phyloP scores from a whole-genome alignment of 371 early-diverging fungal species.

The Globomyces sp. region DNA sequence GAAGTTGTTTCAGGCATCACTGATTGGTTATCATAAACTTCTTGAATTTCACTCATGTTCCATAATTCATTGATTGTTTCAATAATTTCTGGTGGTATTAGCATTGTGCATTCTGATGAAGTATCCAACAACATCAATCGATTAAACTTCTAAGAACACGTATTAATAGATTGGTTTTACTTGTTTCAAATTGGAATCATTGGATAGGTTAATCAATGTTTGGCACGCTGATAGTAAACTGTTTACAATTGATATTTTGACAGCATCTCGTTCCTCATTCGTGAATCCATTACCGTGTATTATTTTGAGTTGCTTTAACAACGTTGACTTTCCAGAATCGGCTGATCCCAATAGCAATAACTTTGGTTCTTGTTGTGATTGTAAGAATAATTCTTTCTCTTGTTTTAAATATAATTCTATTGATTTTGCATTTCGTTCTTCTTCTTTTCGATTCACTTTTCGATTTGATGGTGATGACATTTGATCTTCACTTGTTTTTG shows the following conservation, averaged over 20 bases:
- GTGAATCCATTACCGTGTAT: constrained; percentile 34
- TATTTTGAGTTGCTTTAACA: constrained; percentile 37
- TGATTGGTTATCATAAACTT: no score
- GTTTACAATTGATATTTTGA: neutral
- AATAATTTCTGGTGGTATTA: no score
- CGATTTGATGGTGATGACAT: neutral
- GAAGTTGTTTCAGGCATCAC: no score
- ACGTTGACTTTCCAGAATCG: constrained; percentile 36
- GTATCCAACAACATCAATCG: no score
- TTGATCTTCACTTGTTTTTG: neutral
- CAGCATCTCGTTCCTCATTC: neutral
- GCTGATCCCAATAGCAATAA: constrained; percentile 34
- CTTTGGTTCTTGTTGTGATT: constrained; percentile 23
- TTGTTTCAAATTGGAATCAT: no score
- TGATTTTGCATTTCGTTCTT: neutral
- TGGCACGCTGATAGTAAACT: no score
- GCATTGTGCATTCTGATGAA: no score
- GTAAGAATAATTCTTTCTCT: neutral
- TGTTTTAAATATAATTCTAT: constrained; percentile 9
- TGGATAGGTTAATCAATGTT: no score
- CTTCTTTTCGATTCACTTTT: neutral
- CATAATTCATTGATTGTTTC: no score
- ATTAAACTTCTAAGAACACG: no score
- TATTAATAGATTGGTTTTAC: no score
- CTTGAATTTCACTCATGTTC: no score